Evolutionary conservation across 2,329 filamentous ascomycete genomes (phyloP), one percentile per base, ranked within the genome.

Genomic region (Didymella glomerata): DNA sequence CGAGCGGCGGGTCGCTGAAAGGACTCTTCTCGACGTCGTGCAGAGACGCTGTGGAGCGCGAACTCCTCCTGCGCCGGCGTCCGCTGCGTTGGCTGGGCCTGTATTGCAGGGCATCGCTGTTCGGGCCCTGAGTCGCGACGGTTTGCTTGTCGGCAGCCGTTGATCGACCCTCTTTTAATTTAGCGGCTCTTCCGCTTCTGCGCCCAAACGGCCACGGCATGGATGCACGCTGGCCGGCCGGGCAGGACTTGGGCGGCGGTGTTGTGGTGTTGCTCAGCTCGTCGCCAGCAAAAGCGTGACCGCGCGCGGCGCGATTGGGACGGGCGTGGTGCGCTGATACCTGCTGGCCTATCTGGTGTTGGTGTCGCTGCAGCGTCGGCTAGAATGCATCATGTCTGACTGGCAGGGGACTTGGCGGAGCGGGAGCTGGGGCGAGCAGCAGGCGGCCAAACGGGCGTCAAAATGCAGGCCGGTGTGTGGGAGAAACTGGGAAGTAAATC

Each of bases 131-230:
- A 50, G 61, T 54, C 42, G 65, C 63, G 54, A 54, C 57, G 49
- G 65, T 55, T 52, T 65, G 62, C 44, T 61, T 80, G 74, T 87
- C 82, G 71, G 82, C 77, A 69, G 84, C 84, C 60, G 83, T 79
- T 67, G 70, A 38, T 53, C 63, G 68, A 65, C 67, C 72, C 58
- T 74, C 70, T 73, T 74, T 75, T 65, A 71, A 66, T 69, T 83
- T 84, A 68, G 83, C 84, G 76, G 86, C 86, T 78, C 88, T 88
- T 78, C 87, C 88, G 79, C 85, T 88, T 79, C 85, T 89, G 72
- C 89, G 88, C 78, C 88, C 84, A 78, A 96, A 96, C 62, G 89
- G 91, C 92, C 92, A 96, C 78, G 89, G 87, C 91, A 94, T 94
- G 60, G 65, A 57, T 54, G 56, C 56, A 59, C 46, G 51, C 4